Evolutionary conservation across 305 asterid species (phyloP).

Genomic region (Ilex paraguariensis): DNA sequence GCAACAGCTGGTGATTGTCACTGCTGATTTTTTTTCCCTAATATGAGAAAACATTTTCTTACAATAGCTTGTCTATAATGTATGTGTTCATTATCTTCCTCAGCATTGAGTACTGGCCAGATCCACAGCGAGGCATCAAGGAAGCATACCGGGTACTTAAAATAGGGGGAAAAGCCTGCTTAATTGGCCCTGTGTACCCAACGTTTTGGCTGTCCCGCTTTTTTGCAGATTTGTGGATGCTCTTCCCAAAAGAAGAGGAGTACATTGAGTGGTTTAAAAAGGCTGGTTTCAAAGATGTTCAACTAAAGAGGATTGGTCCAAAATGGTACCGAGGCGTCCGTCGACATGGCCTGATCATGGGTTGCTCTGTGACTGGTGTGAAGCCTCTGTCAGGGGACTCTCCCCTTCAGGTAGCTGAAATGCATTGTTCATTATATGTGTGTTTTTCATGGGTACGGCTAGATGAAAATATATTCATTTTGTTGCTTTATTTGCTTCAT

Average conservation of each 20-base stretch:
- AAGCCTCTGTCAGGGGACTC: conserved; percentile 32
- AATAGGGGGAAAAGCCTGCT: conserved; percentile 31
- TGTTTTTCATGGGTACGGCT: neutral
- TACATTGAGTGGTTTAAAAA: conserved; percentile 42
- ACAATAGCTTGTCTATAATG: neutral
- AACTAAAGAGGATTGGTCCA: conserved; percentile 35
- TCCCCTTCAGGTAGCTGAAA: conserved; percentile 22
- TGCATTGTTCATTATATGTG: neutral
- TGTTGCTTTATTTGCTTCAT: too few relatives aligned
- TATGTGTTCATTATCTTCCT: conserved; percentile 1
- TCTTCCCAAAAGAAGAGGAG: conserved; percentile 37
- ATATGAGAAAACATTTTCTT: too few relatives aligned
- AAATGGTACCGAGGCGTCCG: conserved; percentile 43
- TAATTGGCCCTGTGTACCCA: conserved; percentile 41
- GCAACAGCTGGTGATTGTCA: too few relatives aligned
- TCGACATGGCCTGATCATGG: conserved; percentile 35
- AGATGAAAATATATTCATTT: neutral
- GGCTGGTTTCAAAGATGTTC: conserved; percentile 33
- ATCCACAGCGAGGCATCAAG: conserved; percentile 40
- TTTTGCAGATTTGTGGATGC: conserved; percentile 41
- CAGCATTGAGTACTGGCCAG: conserved; percentile 45
- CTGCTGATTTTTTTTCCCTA: too few relatives aligned
- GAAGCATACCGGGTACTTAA: conserved; percentile 35
- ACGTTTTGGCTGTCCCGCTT: conserved; percentile 39
- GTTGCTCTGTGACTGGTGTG: conserved; percentile 40